A percentile compares a stretch with the other conserved stretches of the same genome.
Conservation (phyloP, 345 rosid genomes). For the Linum trigynum region DNA sequence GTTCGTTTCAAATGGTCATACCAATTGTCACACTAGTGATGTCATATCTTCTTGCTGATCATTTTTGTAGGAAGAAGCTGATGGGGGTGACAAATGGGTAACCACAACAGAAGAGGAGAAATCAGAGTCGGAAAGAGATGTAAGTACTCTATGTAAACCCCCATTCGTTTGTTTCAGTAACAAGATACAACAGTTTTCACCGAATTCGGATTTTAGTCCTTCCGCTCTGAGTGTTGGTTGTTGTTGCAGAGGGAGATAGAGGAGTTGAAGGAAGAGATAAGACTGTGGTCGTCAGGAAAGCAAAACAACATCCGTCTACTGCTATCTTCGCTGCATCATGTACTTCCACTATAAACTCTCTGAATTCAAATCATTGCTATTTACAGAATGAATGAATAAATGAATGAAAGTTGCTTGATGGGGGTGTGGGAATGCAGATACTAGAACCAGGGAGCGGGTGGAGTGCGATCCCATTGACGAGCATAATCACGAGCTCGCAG, state of each 20-base stretch:
- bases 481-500: slow-evolving; percentile 54
- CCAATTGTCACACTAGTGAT: too few species aligned
- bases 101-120: slow-evolving; percentile 24
- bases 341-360: slow-evolving; percentile 12
- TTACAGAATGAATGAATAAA: background rate
- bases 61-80: too few species aligned
- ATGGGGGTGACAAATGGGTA: background rate
- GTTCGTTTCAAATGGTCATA: too few species aligned
- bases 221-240: background rate
- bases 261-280: slow-evolving; percentile 50
- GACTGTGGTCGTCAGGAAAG: slow-evolving; percentile 69
- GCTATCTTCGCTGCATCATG: slow-evolving; percentile 70
- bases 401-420: background rate
- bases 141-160: slow-evolving; percentile 11
- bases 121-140: slow-evolving; percentile 26
- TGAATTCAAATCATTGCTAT: background rate
- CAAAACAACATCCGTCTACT: slow-evolving; percentile 62
- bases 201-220: background rate
- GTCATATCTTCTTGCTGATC: too few species aligned
- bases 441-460: slow-evolving; percentile 75
- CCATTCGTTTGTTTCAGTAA: background rate
- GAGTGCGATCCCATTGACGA: slow-evolving; percentile 44
- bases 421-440: slow-evolving; percentile 34
- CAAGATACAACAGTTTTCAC: background rate
- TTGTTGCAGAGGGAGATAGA: slow-evolving; percentile 42